Percentiles rank a stretch among this genome's conserved stretches.
These are phyloP conservation scores for Sporisorium reilianum DNA, from an alignment of 1,284 basidiomycete species.

Conservation along the genomic window DNA sequence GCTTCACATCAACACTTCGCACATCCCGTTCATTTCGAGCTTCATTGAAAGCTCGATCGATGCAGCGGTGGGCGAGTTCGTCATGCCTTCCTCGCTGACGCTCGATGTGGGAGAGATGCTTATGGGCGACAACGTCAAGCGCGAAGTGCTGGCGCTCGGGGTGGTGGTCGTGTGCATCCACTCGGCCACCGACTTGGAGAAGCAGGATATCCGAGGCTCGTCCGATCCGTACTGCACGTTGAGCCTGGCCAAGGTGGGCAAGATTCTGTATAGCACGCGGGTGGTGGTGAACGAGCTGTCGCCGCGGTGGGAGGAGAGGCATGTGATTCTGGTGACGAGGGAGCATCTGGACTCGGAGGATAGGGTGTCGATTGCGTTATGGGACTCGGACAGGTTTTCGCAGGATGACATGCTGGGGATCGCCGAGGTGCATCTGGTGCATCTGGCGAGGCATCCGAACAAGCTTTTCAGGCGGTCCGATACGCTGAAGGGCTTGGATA, in stretches of 20 bases:
- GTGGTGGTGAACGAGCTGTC: slow-evolving; percentile 54
- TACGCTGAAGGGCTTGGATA: slow-evolving; percentile 30
- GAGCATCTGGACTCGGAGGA: slow-evolving; percentile 50
- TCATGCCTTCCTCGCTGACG: slow-evolving; percentile 52
- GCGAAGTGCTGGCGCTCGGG: slow-evolving; percentile 56
- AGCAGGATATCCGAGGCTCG: slow-evolving; percentile 50
- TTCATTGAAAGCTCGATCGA: slow-evolving; percentile 59
- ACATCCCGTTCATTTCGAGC: slow-evolving; percentile 51
- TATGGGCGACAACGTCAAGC: slow-evolving; percentile 58
- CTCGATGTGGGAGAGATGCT: slow-evolving; percentile 57
- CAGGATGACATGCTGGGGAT: slow-evolving; percentile 71
- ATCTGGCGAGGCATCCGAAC: slow-evolving; percentile 66
- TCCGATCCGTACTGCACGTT: slow-evolving; percentile 57
- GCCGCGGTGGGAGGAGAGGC: slow-evolving; percentile 57
- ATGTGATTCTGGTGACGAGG: slow-evolving; percentile 45
- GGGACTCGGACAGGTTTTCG: slow-evolving; percentile 71
- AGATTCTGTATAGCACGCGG: slow-evolving; percentile 51
- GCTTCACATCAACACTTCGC: slow-evolving; percentile 44
- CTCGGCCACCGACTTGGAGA: slow-evolving; percentile 49
- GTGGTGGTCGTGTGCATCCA: slow-evolving; percentile 52
- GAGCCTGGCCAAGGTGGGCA: slow-evolving; percentile 41
- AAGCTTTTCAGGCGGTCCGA: slow-evolving; percentile 28
- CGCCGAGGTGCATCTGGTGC: slow-evolving; percentile 70
- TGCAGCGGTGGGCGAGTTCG: slow-evolving; percentile 52
- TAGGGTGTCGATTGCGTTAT: slow-evolving; percentile 62